Evolutionary conservation across 306 rosid species (phyloP), one percentile per base, ranked within the genome.

Genomic region (Cyamopsis tetragonoloba): DNA sequence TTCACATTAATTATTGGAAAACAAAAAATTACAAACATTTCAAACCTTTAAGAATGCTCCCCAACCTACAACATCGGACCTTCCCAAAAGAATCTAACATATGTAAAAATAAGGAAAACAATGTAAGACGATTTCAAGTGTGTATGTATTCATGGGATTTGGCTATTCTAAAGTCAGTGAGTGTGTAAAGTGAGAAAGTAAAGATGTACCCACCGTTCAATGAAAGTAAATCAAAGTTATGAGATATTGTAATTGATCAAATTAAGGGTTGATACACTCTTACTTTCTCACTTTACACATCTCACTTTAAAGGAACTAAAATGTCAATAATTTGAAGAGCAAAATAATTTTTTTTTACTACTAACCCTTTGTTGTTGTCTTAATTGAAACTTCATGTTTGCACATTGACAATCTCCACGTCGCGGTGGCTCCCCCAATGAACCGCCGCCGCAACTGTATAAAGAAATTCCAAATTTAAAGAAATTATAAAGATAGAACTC

Each of bases 11-110:
- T 4, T 34, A n/a, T n/a, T n/a, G n/a, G 10, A 46, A 17, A 69
- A 32, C 3, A 59, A 66, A 14, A 4, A 68, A 47, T 15, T 11
- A 31, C 26, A 30, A 7, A 32, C 37, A 53, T 44, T 53, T 53
- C 4, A 59, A 92, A n/a, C 98, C 98, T 92, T 92, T 67, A 86
- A 55, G 54, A 92, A 92, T 12, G 93, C 98, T 60, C 98, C 96
- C 98, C 96, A 92, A 72, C 96, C 96, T 58, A 82, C 88, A 62
- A 92, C 81, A 80, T 84, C 86, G 50, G 96, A 92, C 78, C 79
- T 84, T 6, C 77, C 89, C 86, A 83, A 77, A 56, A 92, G 96
- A 81, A 89, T 86, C 98, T 89, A 80, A 38, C 17, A 70, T 19
- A 66, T 32, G 54, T 14, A 47, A 4, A 66, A 69, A 67, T 22